A percentile compares a stretch with the other conserved stretches of the same genome.
Evolutionary conservation across 805 yeast species (phyloP).

Genomic region (Dipodascus albidus): DNA sequence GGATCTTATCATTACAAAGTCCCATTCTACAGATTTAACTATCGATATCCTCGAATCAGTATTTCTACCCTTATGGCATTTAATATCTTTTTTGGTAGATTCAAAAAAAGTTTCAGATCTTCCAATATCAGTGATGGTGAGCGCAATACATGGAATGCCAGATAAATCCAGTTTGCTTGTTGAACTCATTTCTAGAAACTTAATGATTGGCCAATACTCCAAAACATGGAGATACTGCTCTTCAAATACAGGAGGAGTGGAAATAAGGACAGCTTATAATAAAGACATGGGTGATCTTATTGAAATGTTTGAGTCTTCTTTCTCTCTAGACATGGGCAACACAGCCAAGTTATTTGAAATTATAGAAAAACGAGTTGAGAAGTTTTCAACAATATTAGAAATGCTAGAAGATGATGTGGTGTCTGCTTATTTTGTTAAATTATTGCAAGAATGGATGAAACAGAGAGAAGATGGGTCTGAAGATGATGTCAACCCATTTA

Average conservation of each 20-base stretch:
- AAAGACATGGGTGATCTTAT: not conserved
- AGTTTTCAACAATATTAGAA: slow-evolving; percentile 34
- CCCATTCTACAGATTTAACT: slow-evolving; percentile 6
- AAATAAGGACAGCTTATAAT: slow-evolving; percentile 10
- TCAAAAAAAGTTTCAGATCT: slow-evolving; percentile 11
- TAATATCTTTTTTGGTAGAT: slow-evolving; percentile 7
- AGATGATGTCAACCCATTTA: slow-evolving; percentile 34
- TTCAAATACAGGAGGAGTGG: slow-evolving; percentile 20
- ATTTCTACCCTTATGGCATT: slow-evolving; percentile 8
- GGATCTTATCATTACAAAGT: not conserved
- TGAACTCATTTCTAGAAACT: slow-evolving; percentile 27
- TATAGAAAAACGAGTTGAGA: slow-evolving; percentile 34
- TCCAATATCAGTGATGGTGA: slow-evolving; percentile 5
- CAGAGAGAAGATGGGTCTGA: slow-evolving; percentile 19
- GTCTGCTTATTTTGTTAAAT: slow-evolving; percentile 34
- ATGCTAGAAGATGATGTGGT: slow-evolving; percentile 38
- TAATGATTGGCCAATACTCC: slow-evolving; percentile 21
- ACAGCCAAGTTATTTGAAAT: slow-evolving; percentile 24
- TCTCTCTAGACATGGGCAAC: slow-evolving; percentile 4
- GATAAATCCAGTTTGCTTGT: slow-evolving; percentile 20
- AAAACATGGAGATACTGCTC: slow-evolving; percentile 17
- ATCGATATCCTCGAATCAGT: slow-evolving; percentile 4
- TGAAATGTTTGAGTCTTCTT: not conserved
- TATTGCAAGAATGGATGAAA: slow-evolving; percentile 47
- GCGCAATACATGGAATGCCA: slow-evolving; percentile 11